These are phyloP conservation scores for Talaromyces funiculosus DNA, from an alignment of 2,329 filamentous ascomycete species.

Conservation along the genomic window DNA sequence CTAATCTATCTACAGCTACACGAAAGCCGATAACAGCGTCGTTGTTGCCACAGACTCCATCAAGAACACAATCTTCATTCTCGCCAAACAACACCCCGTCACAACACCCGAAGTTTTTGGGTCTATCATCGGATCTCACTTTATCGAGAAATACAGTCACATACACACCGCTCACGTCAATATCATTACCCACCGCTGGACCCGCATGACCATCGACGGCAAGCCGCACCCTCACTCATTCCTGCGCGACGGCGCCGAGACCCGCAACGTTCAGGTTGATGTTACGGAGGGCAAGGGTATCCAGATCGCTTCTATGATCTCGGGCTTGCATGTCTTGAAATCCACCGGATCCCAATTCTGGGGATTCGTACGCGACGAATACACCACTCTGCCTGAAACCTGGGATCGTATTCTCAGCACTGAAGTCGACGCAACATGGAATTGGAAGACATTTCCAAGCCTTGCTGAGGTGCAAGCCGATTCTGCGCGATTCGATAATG, in stretches of 20 bases:
- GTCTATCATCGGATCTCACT: slow-evolving; percentile 77
- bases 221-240: slow-evolving; percentile 94
- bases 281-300: slow-evolving; percentile 65
- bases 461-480: slow-evolving; percentile 62
- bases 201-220: slow-evolving; percentile 78
- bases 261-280: slow-evolving; percentile 70
- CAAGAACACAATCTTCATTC: slow-evolving; percentile 95
- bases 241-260: slow-evolving; percentile 82
- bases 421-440: slow-evolving; percentile 81
- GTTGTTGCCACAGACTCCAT: slow-evolving; percentile 96
- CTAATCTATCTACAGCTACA: slow-evolving; percentile 59
- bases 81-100: slow-evolving; percentile 87
- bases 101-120: slow-evolving; percentile 91
- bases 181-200: slow-evolving; percentile 84
- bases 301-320: slow-evolving; percentile 69
- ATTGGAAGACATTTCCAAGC: slow-evolving; percentile 67
- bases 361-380: slow-evolving; percentile 88
- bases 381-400: slow-evolving; percentile 80
- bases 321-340: slow-evolving; percentile 83
- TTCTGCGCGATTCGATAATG: slow-evolving; percentile 65
- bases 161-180: slow-evolving; percentile 79
- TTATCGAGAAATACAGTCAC: slow-evolving; percentile 80
- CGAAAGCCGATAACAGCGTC: slow-evolving; percentile 85
- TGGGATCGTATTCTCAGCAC: slow-evolving; percentile 96
- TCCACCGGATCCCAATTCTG: slow-evolving; percentile 95